These are phyloP conservation scores for Apophysomyces sp. DNA, from an alignment of 371 early-diverging fungal species.

Conservation along the genomic window DNA sequence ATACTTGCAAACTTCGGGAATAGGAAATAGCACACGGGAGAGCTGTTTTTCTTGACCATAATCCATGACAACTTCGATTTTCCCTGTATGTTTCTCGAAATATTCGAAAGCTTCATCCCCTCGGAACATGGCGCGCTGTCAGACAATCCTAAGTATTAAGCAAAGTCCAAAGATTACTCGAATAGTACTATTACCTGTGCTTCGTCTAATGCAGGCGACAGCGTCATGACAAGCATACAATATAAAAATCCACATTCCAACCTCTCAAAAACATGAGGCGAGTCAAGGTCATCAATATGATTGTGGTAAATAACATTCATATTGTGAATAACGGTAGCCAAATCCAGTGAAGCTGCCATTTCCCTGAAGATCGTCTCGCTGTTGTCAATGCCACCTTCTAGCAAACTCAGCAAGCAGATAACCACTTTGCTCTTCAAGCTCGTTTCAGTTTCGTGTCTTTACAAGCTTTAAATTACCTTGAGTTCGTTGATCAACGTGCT, in stretches of 20 bases:
- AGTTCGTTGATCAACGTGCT: conserved; percentile 30
- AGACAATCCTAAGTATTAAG: neutral
- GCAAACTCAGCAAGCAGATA: conserved; percentile 46
- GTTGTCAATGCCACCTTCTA: conserved; percentile 56
- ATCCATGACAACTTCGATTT: conserved; percentile 57
- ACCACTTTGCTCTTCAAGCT: conserved; percentile 40
- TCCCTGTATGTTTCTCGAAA: conserved; percentile 51
- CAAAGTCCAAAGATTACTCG: neutral
- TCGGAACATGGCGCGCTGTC: conserved; percentile 20
- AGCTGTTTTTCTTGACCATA: conserved; percentile 41
- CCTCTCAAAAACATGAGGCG: conserved; percentile 25
- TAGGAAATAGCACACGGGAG: conserved; percentile 49
- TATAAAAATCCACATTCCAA: conserved; percentile 42
- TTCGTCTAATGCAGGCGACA: conserved; percentile 31
- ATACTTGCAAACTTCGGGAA: conserved; percentile 56
- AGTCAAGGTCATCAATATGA: conserved; percentile 15
- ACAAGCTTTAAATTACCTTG: conserved; percentile 23
- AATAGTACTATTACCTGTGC: conserved; percentile 18
- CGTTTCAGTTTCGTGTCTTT: neutral
- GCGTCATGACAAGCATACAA: conserved; percentile 42
- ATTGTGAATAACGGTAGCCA: conserved; percentile 32
- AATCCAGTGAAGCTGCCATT: conserved; percentile 45
- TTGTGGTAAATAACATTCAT: conserved; percentile 31
- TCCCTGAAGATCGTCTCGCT: conserved; percentile 47
- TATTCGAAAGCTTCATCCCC: conserved; percentile 37